Evolutionary conservation across 192 early-diverging fungal species (phyloP), one percentile per base, ranked within the genome.

Genomic region (Podila epigama): DNA sequence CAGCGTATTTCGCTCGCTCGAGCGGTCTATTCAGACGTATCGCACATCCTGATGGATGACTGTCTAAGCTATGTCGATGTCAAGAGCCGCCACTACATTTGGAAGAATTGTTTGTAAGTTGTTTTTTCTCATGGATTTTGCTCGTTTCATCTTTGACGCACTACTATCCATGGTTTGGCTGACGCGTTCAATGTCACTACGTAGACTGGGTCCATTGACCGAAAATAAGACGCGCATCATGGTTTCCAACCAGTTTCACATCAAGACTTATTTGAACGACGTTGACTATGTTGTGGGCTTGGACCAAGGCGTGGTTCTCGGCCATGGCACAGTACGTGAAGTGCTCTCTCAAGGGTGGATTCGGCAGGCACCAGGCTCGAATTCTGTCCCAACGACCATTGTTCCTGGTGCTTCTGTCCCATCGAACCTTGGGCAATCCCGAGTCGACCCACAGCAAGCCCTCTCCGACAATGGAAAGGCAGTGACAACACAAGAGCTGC

Each of bases 1-100:
- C 90, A 92, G 58, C 84, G 95, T 25, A 89, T 98, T 36, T 82
- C 92, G 0, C 80, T 97, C 36, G 95, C 94, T 3, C 84, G 96
- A 12, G 94, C 95, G 1, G 85, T 96, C 7, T 97, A 95, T 67
- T 86, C 82, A 33, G 52, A 79, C 22, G 85, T 88, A 5, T 82
- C 81, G 0, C 85, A 85, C 27, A 70, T 96, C 34, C 64, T 96
- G 2, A 87, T 95, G 69, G 95, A 97, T 79, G 95, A 95, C 79
- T 90, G 89, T 31, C 79, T 97, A 51, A 93, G 92, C 18, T 96
- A 96, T 32, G 97, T 97, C 0, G 97, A 99, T 79, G 91, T 77
- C 37, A 77, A 64, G 66, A 77, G 73, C 20, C 73, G 73, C 11
- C 54, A 68, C 0, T 68, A 55, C 22, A 77, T 77, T 35, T 77